phyloP scores from a whole-genome alignment of 2,329 filamentous ascomycete genomes.

The Paraphoma chrysanthemicola region DNA sequence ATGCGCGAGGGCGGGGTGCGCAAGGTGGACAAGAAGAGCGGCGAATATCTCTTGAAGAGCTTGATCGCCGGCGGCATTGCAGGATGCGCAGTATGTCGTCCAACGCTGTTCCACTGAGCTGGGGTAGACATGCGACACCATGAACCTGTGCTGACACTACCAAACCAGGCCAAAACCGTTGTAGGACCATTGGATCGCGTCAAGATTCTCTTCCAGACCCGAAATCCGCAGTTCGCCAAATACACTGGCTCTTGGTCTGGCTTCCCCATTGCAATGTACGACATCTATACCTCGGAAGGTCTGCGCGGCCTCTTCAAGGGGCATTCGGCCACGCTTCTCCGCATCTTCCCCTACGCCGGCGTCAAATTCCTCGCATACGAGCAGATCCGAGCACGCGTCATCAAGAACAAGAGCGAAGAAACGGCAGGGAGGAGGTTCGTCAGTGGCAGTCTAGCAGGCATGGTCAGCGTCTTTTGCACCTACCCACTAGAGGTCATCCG shows the following conservation, averaged over 20 bases:
- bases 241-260: slow-evolving; percentile 91
- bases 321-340: slow-evolving; percentile 89
- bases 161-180: slow-evolving; percentile 82
- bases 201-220: slow-evolving; percentile 97
- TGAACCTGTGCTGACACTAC: slow-evolving; percentile 45
- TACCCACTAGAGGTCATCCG: slow-evolving; percentile 94
- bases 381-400: slow-evolving; percentile 83
- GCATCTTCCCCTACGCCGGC: slow-evolving; percentile 96
- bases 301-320: slow-evolving; percentile 82
- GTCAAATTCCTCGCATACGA: slow-evolving; percentile 99
- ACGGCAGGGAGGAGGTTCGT: slow-evolving; percentile 78
- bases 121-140: too few species aligned
- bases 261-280: slow-evolving; percentile 78
- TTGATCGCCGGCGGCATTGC: slow-evolving; percentile 88
- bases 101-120: neutral
- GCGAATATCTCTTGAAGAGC: slow-evolving; percentile 84
- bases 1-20: slow-evolving; percentile 33
- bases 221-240: slow-evolving; percentile 91
- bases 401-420: slow-evolving; percentile 75
- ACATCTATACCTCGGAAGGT: slow-evolving; percentile 82
- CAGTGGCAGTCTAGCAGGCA: slow-evolving; percentile 77
- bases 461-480: slow-evolving; percentile 93
- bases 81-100: slow-evolving; percentile 78
- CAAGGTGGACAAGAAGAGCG: slow-evolving; percentile 71
- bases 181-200: slow-evolving; percentile 96